Conservation (phyloP, 139 green algal genomes). For the Marvania coccoides region DNA sequence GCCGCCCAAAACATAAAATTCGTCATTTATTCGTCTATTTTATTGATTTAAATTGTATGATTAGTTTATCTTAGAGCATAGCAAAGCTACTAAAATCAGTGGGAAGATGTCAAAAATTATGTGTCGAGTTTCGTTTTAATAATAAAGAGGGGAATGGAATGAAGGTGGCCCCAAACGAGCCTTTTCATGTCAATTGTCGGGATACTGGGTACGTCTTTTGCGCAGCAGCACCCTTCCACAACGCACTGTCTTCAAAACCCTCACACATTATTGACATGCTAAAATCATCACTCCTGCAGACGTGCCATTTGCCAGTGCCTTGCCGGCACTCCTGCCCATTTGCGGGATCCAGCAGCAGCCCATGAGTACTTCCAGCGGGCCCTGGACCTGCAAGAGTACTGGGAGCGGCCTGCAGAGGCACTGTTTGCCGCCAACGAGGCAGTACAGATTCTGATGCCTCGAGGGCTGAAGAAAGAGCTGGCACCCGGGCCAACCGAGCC, state of each 20-base stretch:
- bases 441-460: background rate
- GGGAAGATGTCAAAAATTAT: no score
- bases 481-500: no score
- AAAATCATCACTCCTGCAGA: background rate
- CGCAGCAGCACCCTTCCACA: background rate
- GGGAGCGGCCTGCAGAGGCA: background rate
- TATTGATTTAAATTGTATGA: conserved; percentile 15
- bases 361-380: background rate
- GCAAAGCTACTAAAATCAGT: no score
- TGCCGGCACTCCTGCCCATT: background rate
- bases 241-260: background rate
- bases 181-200: background rate
- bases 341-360: background rate
- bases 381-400: background rate
- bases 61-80: background rate
- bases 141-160: no score
- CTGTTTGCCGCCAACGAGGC: background rate
- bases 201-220: background rate
- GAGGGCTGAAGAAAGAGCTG: background rate
- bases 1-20: background rate
- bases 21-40: conserved; percentile 52
- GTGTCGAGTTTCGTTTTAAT: no score
- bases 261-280: background rate
- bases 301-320: conserved; percentile 4
- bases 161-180: background rate